Base-by-base conservation (phyloP, 441 rosid genomes). In the Isatis lusitanica region DNA sequence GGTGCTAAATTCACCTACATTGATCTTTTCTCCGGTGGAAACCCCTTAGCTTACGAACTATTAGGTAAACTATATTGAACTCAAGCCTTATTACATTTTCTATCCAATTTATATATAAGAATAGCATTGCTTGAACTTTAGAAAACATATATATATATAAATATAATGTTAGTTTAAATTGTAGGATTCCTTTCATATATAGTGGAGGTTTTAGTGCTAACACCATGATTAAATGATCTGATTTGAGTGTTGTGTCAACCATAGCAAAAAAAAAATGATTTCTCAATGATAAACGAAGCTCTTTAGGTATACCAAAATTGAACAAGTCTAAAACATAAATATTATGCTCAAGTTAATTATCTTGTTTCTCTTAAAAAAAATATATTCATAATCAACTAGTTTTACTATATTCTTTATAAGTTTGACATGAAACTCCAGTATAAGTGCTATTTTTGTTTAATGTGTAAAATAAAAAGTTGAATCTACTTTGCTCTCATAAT, bases 1-100 rank as follows among this genome's bases (percentile, higher is more conserved):
- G 80, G 68, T 66, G 81, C 87, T 9, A 79, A 71, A 50, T 85
- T 83, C 71, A 83, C 75, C 5, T 85, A 56, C 30, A 31, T 79
- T 3, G 61, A 79, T 71, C 43, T 73, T 16, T 57, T 38, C 16
- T 61, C 71, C 5, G 58, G 72, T 42, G 57, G 52, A 50, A 17
- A 33, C 16, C 46, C 70, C 17, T 2, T 46, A 9, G 67, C 36
- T 30, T 62, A 1, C 17, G 0, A 26, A 13, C 15, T 39, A 11
- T 61, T 63, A 61, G 77, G 67, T 63, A 59, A 51, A 15, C 28
- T 43, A 33, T 59, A 60, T 26, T 74, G 13, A 74, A 57, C 35
- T 10, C 13, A 33, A 7, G 36, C 16, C 35, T 62, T 40, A 7
- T 39, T 15, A 70, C 61, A 36, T 13, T 61, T 35, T 48, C 16